Evolutionary conservation across 108 stramenopile species (phyloP), one percentile per base, ranked within the genome.

Genomic region (Ochromonas danica): DNA sequence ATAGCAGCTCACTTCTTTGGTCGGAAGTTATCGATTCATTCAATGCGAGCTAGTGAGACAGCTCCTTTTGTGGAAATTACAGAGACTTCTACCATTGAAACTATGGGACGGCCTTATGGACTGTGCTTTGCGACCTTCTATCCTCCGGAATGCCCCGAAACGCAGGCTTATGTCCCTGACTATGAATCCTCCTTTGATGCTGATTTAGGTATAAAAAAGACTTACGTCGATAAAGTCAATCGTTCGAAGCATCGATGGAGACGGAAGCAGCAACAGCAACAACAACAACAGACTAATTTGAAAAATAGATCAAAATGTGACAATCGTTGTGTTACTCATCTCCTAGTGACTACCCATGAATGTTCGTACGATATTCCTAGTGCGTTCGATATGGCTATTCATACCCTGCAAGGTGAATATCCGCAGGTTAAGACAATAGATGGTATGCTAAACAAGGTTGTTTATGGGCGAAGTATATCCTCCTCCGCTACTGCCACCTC

Each of bases 1-100:
- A 81, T 96, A 40, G 89, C 93, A 28, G 90, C 92, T 71, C 92
- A 96, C 85, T 96, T 96, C 80, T 96, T 96, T 80, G 85, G 80
- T 61, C 83, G 88, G 71, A 87, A 87, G 42, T 86, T 96, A 1
- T 81, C 93, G 27, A 67, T 95, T 71, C 93, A 94, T 82, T 91
- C 91, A 31, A 90, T 96, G 70, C 82, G 77, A 39, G 65, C 14
- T 33, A 14, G 10, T 6, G 25, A 22, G 17, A 39, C 65, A 38
- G 10, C 10, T 70, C 63, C 77, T 42, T 63, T 43, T 36, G 30
- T 74, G 77, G 38, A 30, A 33, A n/a, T 80, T 83, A 61, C 35
- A 61, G 1, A 67, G 39, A 31, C 71, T 70, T 6, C 62, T 42
- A 81, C 81, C 81, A 42, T 90, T 96, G 78, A 94, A 95, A 85